Base-by-base conservation (phyloP, 169 alveolate species). In the Eimeria necatrix region DNA sequence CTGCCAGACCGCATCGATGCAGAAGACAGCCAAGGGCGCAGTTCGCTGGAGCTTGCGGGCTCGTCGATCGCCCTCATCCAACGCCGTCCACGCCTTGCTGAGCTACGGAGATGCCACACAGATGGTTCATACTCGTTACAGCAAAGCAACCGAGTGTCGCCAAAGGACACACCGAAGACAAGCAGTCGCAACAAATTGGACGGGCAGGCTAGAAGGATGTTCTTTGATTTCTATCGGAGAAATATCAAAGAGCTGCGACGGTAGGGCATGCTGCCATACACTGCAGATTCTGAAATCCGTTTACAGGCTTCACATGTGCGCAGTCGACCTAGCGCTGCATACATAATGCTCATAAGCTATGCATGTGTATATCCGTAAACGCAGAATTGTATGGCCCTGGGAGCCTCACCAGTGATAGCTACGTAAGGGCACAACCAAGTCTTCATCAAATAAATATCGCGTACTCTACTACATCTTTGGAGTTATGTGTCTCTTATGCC, bases 1-100 rank as follows among this genome's bases (percentile, higher is more conserved):
- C 71, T 80, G 52, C 71, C 89, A 24, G 89, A 80, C n/a, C 89
- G 89, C 70, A 80, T 52, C 73, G 51, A 80, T 46, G 53, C 70
- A 24, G 70, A 80, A 24, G 70, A 80, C 26, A 52, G 22, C 2
- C 32, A 20, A 26, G 18, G 53, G 48, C 71, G 71, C 64, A 2
- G 3, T 51, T 46, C 51, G 64, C 64, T 8, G 22, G 10, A 52
- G 71, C 73, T 49, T 0, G 14, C 73, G 89, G 22, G 4, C 14
- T 7, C 51, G 26, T 80, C 89, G n/a, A 60, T 51, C 51, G 70
- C 73, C 20, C 4, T 52, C 51, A 12, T 24, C n/a, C 22, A 3
- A 52, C n/a, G 48, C 14, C 52, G 4, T 32, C 14, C 12, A 60
- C 70, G 51, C 51, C 51, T 14, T 18, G 49, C 70, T 4, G 89